A percentile compares a stretch with the other conserved stretches of the same genome.
Evolutionary conservation across 768 basidiomycete genomes (phyloP).

Genomic region (Leccinum rimulosum): DNA sequence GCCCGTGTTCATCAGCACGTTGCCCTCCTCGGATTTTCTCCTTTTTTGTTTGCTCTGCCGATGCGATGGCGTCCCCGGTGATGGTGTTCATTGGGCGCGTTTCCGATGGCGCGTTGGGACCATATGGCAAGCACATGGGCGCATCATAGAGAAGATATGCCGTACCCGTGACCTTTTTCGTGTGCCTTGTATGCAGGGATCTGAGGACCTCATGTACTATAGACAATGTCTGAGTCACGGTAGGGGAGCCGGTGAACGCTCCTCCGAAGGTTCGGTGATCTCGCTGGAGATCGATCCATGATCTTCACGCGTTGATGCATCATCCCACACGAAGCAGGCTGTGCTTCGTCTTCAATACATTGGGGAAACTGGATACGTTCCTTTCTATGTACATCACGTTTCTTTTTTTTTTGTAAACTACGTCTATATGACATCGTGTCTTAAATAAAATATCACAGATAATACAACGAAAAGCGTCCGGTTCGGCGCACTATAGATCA

Average conservation of each 20-base stretch:
- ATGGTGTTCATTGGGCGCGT: neutral
- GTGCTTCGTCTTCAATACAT: neutral
- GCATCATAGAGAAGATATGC: neutral
- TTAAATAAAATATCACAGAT: neutral
- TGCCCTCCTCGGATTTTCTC: conserved; percentile 48
- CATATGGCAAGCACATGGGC: conserved; percentile 7
- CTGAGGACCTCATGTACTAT: neutral
- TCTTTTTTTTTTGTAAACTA: neutral
- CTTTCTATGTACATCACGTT: neutral
- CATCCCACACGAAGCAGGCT: neutral
- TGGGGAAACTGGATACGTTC: neutral
- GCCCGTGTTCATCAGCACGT: neutral
- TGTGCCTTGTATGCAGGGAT: neutral
- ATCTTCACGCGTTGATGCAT: neutral
- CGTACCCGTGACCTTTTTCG: neutral
- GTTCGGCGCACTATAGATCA: neutral
- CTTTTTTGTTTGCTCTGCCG: neutral
- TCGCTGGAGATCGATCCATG: neutral
- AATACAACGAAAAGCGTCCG: neutral
- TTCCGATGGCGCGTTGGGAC: conserved; percentile 44
- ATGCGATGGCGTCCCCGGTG: neutral
- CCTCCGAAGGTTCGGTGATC: neutral
- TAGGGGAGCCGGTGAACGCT: neutral
- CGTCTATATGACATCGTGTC: conserved; percentile 10
- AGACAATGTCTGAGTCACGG: neutral